Conservation (phyloP, 768 basidiomycete genomes). For the Cystobasidiopsis lactophilus region DNA sequence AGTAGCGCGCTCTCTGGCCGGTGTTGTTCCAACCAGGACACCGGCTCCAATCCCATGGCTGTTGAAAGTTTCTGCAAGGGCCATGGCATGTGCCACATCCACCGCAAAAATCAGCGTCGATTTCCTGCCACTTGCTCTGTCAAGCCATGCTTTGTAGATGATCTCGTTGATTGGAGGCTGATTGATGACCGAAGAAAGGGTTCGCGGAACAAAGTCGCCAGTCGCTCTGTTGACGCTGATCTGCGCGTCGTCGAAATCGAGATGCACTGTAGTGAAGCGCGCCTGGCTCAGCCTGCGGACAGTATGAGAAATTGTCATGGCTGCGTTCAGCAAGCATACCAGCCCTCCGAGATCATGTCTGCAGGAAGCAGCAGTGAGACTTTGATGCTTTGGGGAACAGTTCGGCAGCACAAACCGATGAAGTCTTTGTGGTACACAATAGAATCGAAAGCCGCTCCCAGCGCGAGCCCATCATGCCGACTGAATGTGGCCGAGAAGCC, state of each 20-base stretch:
- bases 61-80: conserved; percentile 50
- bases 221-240: conserved; percentile 44
- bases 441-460: conserved; percentile 66
- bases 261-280: conserved; percentile 60
- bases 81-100: conserved; percentile 53
- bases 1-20: conserved; percentile 37
- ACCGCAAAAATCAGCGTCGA: conserved; percentile 82
- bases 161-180: conserved; percentile 52
- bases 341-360: conserved; percentile 77
- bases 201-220: conserved; percentile 61
- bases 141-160: conserved; percentile 63
- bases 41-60: conserved; percentile 62
- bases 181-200: conserved; percentile 62
- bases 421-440: conserved; percentile 88
- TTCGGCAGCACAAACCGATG: too few relatives aligned
- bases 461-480: conserved; percentile 69
- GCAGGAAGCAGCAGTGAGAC: too few relatives aligned
- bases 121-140: conserved; percentile 46
- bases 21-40: conserved; percentile 50
- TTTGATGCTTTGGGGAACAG: too few relatives aligned
- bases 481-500: conserved; percentile 92
- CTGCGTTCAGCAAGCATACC: conserved; percentile 29
- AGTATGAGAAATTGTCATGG: not conserved
- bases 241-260: conserved; percentile 42
- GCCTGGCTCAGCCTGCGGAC: conserved; percentile 52